A percentile compares a stretch with the other conserved stretches of the same genome.
phyloP scores from a whole-genome alignment of 2,329 filamentous ascomycete species.

The Myriangium duriaei region DNA sequence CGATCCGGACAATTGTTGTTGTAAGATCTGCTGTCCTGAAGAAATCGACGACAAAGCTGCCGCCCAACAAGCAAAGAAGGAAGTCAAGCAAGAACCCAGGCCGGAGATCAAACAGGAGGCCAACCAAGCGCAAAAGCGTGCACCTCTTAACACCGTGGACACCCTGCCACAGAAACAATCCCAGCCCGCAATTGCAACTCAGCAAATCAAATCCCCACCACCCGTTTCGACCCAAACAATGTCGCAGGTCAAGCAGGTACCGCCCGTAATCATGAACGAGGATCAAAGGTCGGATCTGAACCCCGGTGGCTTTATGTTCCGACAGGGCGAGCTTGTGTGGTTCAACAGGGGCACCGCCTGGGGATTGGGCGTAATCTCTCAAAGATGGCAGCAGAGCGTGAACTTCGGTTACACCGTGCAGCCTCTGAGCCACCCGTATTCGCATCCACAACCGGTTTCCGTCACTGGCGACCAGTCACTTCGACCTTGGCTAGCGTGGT shows the following conservation, averaged over 20 bases:
- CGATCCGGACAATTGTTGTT: slow-evolving; percentile 43
- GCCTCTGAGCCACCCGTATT: slow-evolving; percentile 29
- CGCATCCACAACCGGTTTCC: slow-evolving; percentile 11
- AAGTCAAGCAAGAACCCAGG: slow-evolving; percentile 14
- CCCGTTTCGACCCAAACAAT: background rate
- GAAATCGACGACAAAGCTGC: slow-evolving; percentile 32
- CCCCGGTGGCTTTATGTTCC: slow-evolving; percentile 37
- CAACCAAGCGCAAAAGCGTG: slow-evolving; percentile 5
- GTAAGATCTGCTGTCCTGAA: slow-evolving; percentile 45
- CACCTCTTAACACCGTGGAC: background rate
- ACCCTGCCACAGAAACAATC: slow-evolving; percentile 18
- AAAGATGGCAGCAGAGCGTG: slow-evolving; percentile 27
- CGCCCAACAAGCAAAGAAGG: slow-evolving; percentile 12
- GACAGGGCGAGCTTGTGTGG: slow-evolving; percentile 46
- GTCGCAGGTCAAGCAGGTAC: slow-evolving; percentile 5
- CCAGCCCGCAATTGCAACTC: background rate
- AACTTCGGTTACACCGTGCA: slow-evolving; percentile 19
- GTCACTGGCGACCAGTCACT: slow-evolving; percentile 30
- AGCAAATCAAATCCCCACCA: background rate
- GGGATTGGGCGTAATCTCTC: slow-evolving; percentile 40
- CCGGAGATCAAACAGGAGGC: slow-evolving; percentile 13
- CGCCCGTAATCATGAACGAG: slow-evolving; percentile 15
- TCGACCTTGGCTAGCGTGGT: slow-evolving; percentile 48
- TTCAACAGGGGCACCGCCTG: slow-evolving; percentile 40
- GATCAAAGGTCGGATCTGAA: slow-evolving; percentile 40